Percentiles rank a stretch among this genome's conserved stretches.
Evolutionary conservation across 2,329 filamentous ascomycete species (phyloP).

Genomic region (Rutstroemia sp.): DNA sequence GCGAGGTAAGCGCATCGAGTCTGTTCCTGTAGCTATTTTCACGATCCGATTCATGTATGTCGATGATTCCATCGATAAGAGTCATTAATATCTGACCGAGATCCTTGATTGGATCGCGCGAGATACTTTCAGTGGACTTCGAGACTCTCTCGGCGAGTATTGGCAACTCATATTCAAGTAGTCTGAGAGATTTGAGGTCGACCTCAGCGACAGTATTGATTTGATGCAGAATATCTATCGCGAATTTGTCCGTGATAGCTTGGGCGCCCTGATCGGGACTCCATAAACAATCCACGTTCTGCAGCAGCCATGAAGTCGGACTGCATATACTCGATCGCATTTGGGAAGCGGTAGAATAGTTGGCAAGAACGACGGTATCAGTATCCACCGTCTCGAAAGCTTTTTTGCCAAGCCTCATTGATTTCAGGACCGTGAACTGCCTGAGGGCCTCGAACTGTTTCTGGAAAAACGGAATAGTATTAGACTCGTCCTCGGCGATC

Average conservation of each 20-base stretch:
- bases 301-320: slow-evolving; percentile 17
- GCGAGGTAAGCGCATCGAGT: not conserved
- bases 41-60: slow-evolving; percentile 16
- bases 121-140: slow-evolving; percentile 28
- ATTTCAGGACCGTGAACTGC: slow-evolving; percentile 32
- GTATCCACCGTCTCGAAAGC: slow-evolving; percentile 10
- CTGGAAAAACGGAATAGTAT: slow-evolving; percentile 43
- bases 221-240: slow-evolving; percentile 47
- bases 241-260: slow-evolving; percentile 41
- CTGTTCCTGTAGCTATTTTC: not conserved
- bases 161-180: slow-evolving; percentile 59
- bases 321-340: slow-evolving; percentile 24
- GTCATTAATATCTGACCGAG: slow-evolving; percentile 29
- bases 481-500: slow-evolving; percentile 36
- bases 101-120: slow-evolving; percentile 39
- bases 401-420: slow-evolving; percentile 9
- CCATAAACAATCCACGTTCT: slow-evolving; percentile 26
- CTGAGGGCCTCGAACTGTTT: slow-evolving; percentile 50
- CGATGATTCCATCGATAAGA: slow-evolving; percentile 19
- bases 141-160: slow-evolving; percentile 44
- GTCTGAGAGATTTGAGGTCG: slow-evolving; percentile 50
- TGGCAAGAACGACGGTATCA: slow-evolving; percentile 25
- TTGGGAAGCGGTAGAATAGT: slow-evolving; percentile 23
- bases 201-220: slow-evolving; percentile 45
- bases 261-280: slow-evolving; percentile 29